Base-by-base conservation (phyloP, 306 rosid genomes). In the Quillaja saponaria region DNA sequence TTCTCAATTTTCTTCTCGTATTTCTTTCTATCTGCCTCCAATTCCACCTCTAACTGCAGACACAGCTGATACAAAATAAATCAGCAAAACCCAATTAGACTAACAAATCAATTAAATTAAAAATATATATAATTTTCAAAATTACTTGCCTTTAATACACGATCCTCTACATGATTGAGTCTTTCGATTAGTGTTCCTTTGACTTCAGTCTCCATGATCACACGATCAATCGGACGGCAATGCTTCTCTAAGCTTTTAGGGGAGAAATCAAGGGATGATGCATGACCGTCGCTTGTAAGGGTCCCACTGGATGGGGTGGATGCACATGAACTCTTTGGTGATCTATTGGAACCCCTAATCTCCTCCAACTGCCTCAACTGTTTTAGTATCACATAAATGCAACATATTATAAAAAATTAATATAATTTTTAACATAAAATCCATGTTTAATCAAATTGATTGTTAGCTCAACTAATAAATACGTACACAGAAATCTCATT, bases 231-330 rank as follows among this genome's bases (percentile, higher is more conserved):
- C 61, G 96, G 96, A 81, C 95, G 94, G 84, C 96, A 81, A 59
- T 79, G 90, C 87, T 81, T 92, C 88, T 84, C 89, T 21, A 92
- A 60, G 74, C 94, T 82, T 72, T 48, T 78, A 0, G 96, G 94
- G 4, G 89, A 88, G 38, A 81, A 66, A 45, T 80, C 71, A 20
- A 54, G 67, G 10, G 57, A 77, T 0, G 77, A 59, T 10, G 55
- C 53, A 15, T 73, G 77, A 3, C 76, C 73, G 0, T 78, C 78
- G 40, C 86, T 76, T 0, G 74, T 64, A 3, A 61, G 61, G 49
- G 83, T 67, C 70, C 81, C 86, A 41, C 83, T 82, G n/a, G 78
- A 51, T 15, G 50, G 67, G 0, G 77, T 61, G 6, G 84, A 78
- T 10, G 56, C 54, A 39, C 51, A 50, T 0, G 84, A 77, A 21